These are phyloP conservation scores for Brassica hybrid DNA, from an alignment of 441 rosid genomes.

Conservation along the genomic window DNA sequence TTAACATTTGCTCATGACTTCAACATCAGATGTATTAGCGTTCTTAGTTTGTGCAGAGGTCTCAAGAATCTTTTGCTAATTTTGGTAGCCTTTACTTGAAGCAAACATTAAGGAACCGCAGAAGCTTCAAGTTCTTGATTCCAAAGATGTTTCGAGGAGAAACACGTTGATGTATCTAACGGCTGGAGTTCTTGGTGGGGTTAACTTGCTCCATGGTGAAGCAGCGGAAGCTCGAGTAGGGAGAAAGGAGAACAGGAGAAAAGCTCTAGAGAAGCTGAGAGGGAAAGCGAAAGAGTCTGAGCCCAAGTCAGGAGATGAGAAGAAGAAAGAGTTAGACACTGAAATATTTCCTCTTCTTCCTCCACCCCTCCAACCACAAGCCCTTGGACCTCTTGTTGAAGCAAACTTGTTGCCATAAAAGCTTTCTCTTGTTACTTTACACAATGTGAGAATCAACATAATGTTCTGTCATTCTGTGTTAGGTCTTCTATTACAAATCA, in stretches of 20 bases:
- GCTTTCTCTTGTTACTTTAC: neutral
- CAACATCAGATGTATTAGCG: too few species aligned
- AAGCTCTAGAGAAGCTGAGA: constrained; percentile 55
- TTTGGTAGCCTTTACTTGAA: constrained; percentile 39
- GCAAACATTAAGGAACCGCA: constrained; percentile 42
- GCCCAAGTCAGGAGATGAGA: constrained; percentile 33
- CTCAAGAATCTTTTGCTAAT: neutral
- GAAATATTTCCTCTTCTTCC: constrained; percentile 39
- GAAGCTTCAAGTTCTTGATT: constrained; percentile 24
- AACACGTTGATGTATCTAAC: constrained; percentile 45
- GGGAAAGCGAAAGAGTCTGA: constrained; percentile 43
- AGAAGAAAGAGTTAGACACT: constrained; percentile 20
- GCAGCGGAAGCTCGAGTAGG: constrained; percentile 59
- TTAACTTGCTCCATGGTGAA: constrained; percentile 41
- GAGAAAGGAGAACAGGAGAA: constrained; percentile 48
- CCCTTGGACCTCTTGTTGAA: constrained; percentile 41
- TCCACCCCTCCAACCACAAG: constrained; percentile 30
- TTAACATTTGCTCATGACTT: too few species aligned
- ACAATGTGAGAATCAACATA: constrained; percentile 9
- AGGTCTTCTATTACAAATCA: constrained; percentile 12
- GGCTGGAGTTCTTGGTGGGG: constrained; percentile 45
- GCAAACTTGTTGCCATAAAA: constrained; percentile 33
- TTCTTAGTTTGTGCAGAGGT: too few species aligned
- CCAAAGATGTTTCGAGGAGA: constrained; percentile 45
- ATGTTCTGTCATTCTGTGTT: constrained; percentile 10